Evolutionary conservation across 305 asterid species (phyloP).

Genomic region (Plantago lanceolata): DNA sequence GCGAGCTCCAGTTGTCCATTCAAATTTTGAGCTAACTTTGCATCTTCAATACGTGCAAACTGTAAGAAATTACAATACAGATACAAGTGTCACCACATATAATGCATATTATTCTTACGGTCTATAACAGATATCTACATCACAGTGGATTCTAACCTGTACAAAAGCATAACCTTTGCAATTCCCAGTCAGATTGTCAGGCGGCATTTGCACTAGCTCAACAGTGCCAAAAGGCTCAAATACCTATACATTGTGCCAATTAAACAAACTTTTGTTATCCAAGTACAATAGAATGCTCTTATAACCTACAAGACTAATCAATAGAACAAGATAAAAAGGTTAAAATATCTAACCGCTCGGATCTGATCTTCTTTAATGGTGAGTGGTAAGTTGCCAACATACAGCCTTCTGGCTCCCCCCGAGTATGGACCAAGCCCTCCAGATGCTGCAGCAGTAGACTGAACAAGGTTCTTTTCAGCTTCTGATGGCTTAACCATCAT

Average conservation of each 20-base stretch:
- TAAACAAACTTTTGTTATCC: slow-evolving; percentile 7
- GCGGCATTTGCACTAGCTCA: slow-evolving; percentile 74
- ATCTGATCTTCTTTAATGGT: slow-evolving; percentile 66
- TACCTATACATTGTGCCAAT: slow-evolving; percentile 35
- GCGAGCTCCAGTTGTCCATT: slow-evolving; percentile 70
- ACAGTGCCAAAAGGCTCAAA: slow-evolving; percentile 71
- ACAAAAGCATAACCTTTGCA: slow-evolving; percentile 69
- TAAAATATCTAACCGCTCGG: slow-evolving; percentile 44
- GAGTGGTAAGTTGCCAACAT: slow-evolving; percentile 63
- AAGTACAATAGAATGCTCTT: slow-evolving; percentile 1
- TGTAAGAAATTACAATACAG: slow-evolving; percentile 27
- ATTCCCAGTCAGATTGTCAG: slow-evolving; percentile 54
- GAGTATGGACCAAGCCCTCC: slow-evolving; percentile 47
- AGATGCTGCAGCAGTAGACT: slow-evolving; percentile 43
- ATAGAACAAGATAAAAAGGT: background rate
- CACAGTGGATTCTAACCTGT: slow-evolving; percentile 40
- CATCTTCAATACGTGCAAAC: slow-evolving; percentile 72
- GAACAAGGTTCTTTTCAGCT: slow-evolving; percentile 79
- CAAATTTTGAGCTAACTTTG: slow-evolving; percentile 65
- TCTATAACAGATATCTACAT: slow-evolving; percentile 7
- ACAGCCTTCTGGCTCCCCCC: slow-evolving; percentile 58
- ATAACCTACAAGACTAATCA: slow-evolving; percentile 11
- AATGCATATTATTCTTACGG: too few relatives aligned
- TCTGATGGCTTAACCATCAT: slow-evolving; percentile 82
- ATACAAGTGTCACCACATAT: slow-evolving; percentile 4